Conservation (phyloP, 768 basidiomycete genomes). For the Trametopsis cervina region DNA sequence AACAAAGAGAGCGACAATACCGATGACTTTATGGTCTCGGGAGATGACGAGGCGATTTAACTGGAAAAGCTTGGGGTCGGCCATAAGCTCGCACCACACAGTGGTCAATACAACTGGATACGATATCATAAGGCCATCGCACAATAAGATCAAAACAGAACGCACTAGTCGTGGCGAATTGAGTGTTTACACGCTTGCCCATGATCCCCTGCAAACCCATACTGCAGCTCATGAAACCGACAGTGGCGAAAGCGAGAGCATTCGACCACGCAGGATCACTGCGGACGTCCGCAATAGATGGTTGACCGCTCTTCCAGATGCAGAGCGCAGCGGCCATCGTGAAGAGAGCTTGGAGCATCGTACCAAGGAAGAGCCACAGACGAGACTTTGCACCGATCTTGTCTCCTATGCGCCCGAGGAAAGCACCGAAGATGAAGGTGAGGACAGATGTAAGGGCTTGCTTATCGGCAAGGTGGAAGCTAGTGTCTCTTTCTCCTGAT, state of each 20-base stretch:
- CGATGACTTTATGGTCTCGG: constrained; percentile 69
- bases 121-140: background rate
- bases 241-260: constrained; percentile 53
- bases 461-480: constrained; percentile 76
- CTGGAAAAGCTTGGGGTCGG: constrained; percentile 69
- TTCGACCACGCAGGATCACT: constrained; percentile 69
- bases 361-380: constrained; percentile 66
- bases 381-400: constrained; percentile 66
- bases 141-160: constrained; percentile 10
- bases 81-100: constrained; percentile 84
- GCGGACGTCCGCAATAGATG: constrained; percentile 44
- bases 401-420: constrained; percentile 80
- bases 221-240: constrained; percentile 75
- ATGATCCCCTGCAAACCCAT: constrained; percentile 84
- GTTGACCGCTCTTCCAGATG: constrained; percentile 63
- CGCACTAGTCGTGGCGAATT: constrained; percentile 72
- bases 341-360: constrained; percentile 67
- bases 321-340: constrained; percentile 67
- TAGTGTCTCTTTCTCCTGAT: constrained; percentile 37
- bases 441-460: constrained; percentile 79
- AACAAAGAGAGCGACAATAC: constrained; percentile 59
- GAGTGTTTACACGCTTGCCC: constrained; percentile 73
- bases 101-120: constrained; percentile 72
- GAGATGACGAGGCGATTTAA: constrained; percentile 42
- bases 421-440: constrained; percentile 72